Conservation (phyloP, 225 moss, liverwort and hornwort species). For the Thuidium tamariscinum region DNA sequence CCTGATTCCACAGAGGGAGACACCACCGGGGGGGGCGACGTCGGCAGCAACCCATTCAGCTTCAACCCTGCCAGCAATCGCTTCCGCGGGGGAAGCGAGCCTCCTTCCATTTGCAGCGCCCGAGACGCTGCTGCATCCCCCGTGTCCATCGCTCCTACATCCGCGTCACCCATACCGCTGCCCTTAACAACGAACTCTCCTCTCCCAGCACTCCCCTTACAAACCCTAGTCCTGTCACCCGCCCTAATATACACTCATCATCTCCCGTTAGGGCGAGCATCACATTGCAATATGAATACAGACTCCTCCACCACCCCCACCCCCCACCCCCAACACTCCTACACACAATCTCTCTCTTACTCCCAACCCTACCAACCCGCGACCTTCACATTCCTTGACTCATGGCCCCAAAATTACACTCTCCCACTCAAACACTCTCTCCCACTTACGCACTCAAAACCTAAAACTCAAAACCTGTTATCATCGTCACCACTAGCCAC, state of each 20-base stretch:
- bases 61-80: conserved; percentile 78
- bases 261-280: background rate
- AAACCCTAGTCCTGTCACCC: conserved; percentile 21
- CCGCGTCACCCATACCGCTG: conserved; percentile 32
- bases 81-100: conserved; percentile 74
- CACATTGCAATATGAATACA: conserved; percentile 3
- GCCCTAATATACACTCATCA: conserved; percentile 3
- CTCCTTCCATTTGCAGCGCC: conserved; percentile 59
- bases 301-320: background rate
- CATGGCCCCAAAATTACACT: background rate
- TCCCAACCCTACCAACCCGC: background rate
- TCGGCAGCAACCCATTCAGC: conserved; percentile 53
- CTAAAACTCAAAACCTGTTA: conserved; percentile 6
- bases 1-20: conserved; percentile 6
- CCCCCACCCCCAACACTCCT: background rate
- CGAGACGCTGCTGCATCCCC: conserved; percentile 31
- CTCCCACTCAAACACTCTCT: background rate
- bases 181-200: background rate
- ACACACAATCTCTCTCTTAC: background rate
- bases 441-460: background rate
- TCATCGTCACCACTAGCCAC: background rate
- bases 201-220: background rate
- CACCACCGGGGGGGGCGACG: conserved; percentile 18
- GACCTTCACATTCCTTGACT: background rate
- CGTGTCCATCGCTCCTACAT: conserved; percentile 16